Evolutionary conservation across 1,284 basidiomycete species (phyloP).

Genomic region (Anthracocystis panici-leucophaei): DNA sequence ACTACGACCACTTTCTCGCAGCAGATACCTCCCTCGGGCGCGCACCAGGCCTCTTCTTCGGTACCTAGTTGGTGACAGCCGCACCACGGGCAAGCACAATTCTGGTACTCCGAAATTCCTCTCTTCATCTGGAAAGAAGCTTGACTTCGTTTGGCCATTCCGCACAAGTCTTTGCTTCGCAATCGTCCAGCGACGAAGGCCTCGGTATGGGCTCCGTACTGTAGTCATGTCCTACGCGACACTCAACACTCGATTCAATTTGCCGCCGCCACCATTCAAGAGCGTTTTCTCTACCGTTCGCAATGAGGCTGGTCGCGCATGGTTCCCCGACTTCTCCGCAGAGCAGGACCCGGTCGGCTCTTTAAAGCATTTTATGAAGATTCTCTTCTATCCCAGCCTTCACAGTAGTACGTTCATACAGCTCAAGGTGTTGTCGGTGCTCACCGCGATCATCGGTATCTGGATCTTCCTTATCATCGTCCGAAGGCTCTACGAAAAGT

Average conservation of each 20-base stretch:
- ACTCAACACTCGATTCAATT: constrained; percentile 22
- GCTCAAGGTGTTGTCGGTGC: constrained; percentile 35
- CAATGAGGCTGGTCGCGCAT: constrained; percentile 23
- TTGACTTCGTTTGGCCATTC: background rate
- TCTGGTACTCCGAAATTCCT: too few relatives aligned
- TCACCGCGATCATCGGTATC: constrained; percentile 27
- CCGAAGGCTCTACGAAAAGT: constrained; percentile 25
- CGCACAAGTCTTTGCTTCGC: background rate
- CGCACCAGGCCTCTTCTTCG: too few relatives aligned
- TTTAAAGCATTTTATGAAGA: constrained; percentile 18
- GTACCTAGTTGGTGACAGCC: too few relatives aligned
- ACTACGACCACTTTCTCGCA: too few relatives aligned
- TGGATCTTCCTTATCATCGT: constrained; percentile 38
- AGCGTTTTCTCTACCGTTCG: constrained; percentile 27
- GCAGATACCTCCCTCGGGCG: too few relatives aligned
- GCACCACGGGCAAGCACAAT: too few relatives aligned
- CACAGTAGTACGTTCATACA: constrained; percentile 26
- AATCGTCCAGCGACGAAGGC: background rate
- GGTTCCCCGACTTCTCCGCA: constrained; percentile 38
- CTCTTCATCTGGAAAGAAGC: background rate
- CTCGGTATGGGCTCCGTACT: background rate
- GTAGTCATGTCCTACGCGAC: constrained; percentile 28
- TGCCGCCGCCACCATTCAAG: constrained; percentile 22
- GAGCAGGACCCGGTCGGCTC: constrained; percentile 18
- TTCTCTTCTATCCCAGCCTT: constrained; percentile 27